Conservation (phyloP, 148 eudicot species). For the Suaeda aralocaspica region DNA sequence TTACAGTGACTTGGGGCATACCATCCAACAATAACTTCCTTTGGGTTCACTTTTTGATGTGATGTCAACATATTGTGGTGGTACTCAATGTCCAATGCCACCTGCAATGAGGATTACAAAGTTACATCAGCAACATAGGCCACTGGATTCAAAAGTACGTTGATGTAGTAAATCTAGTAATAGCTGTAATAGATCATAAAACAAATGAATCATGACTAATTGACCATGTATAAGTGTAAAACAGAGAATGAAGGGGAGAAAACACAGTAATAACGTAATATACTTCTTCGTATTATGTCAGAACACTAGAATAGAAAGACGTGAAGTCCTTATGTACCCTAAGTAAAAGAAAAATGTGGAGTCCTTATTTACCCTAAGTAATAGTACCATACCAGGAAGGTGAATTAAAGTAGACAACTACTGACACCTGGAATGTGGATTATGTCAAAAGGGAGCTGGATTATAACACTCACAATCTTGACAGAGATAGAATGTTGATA, state of each 20-base stretch:
- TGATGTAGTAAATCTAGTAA: not conserved
- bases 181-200: not conserved
- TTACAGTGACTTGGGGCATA: conserved; percentile 29
- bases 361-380: no score
- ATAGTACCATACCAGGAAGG: no score
- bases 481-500: no score
- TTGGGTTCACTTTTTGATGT: conserved; percentile 93
- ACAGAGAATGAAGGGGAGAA: not conserved
- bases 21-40: conserved; percentile 99
- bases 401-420: conserved; percentile 25
- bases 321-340: no score
- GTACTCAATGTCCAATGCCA: conserved; percentile 93
- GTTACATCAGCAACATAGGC: not conserved
- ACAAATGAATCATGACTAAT: not conserved
- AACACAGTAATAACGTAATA: not conserved
- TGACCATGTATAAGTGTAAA: no score
- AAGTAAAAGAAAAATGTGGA: no score
- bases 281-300: no score
- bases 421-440: conserved; percentile 20
- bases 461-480: no score
- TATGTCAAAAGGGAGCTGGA: not conserved
- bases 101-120: conserved; percentile 37
- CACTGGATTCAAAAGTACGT: no score
- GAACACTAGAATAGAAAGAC: no score
- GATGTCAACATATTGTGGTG: conserved; percentile 88